Evolutionary conservation across 306 rosid genomes (phyloP), one percentile per base, ranked within the genome.

Genomic region (Hippophae gyantsensis): DNA sequence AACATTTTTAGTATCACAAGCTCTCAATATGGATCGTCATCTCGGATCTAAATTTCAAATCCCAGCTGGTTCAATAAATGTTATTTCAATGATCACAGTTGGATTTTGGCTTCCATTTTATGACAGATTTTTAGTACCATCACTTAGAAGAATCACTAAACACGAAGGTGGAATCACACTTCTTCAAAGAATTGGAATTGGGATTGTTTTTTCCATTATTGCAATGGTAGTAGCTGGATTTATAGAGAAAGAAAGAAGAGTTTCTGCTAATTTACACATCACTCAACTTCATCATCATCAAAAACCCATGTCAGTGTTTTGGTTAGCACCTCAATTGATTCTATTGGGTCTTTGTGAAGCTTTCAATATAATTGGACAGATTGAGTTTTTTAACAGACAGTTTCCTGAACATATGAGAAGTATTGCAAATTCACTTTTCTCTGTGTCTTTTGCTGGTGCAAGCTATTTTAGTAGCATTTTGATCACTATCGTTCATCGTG

Each of bases 1-100:
- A 42, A 90, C 90, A 42, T 79, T 84, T 25, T 66, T 68, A 0
- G 42, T 86, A n/a, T 78, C 74, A 10, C 97, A 90, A 65, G 95
- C 95, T 52, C 13, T 84, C 7, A 74, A 73, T 67, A 90, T 90
- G 95, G 74, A 82, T 55, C 77, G 95, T 9, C 86, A 71, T 62
- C 18, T 90, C 0, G 95, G 97, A 9, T 81, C 78, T 23, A 72
- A 70, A 1, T 82, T 90, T 58, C 69, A 84, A 66, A 68, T 90
- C 62, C 96, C 96, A 13, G 72, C 90, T 0, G 94, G 85, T 18
- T 84, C 94, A 11, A 3, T 87, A 1, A n/a, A 9, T 5, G 84
- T 87, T 52, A 72, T 87, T 41, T 76, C 93, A 9, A 8, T 70
- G 7, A 42, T 78, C n/a, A 76, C 90, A 42, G 27, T 82, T 13